Evolutionary conservation across 495 filamentous ascomycete genomes (phyloP).

Genomic region (Haplographium delicatum): DNA sequence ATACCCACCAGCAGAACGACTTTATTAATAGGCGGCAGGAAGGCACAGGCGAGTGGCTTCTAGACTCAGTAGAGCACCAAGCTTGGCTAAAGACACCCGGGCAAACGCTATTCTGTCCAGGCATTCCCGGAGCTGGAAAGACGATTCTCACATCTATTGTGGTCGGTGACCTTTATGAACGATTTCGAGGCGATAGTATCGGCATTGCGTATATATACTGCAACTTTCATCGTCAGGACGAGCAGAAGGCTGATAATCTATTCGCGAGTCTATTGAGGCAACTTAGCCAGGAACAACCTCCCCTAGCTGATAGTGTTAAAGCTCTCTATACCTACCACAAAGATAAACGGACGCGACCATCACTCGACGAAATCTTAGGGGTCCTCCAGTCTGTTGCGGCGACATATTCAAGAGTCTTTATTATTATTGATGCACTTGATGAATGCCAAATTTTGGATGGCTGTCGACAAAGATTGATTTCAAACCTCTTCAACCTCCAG

Average conservation of each 20-base stretch:
- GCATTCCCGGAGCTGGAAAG: constrained; percentile 33
- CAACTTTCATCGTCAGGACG: constrained; percentile 29
- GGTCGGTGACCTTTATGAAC: constrained; percentile 29
- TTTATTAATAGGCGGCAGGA: constrained; percentile 29
- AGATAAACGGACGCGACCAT: constrained; percentile 25
- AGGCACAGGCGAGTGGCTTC: constrained; percentile 37
- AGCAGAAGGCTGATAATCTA: constrained; percentile 29
- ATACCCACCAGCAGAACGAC: constrained; percentile 31
- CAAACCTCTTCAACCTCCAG: constrained; percentile 30
- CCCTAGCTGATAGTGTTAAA: constrained; percentile 25
- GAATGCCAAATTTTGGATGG: constrained; percentile 31
- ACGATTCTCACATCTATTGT: constrained; percentile 27
- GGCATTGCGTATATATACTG: constrained; percentile 39
- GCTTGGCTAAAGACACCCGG: constrained; percentile 27
- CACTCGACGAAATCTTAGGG: constrained; percentile 21
- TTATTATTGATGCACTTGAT: constrained; percentile 45
- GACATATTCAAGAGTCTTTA: constrained; percentile 28
- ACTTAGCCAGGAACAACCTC: constrained; percentile 24
- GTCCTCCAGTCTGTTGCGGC: constrained; percentile 18
- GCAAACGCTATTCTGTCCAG: constrained; percentile 18
- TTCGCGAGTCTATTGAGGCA: constrained; percentile 27
- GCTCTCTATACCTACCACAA: constrained; percentile 24
- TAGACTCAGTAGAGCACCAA: constrained; percentile 30
- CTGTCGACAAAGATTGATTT: constrained; percentile 27
- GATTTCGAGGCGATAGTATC: constrained; percentile 15